These are phyloP conservation scores for Pythium diclinum DNA, from an alignment of 352 stramenopile species.

Conservation along the genomic window DNA sequence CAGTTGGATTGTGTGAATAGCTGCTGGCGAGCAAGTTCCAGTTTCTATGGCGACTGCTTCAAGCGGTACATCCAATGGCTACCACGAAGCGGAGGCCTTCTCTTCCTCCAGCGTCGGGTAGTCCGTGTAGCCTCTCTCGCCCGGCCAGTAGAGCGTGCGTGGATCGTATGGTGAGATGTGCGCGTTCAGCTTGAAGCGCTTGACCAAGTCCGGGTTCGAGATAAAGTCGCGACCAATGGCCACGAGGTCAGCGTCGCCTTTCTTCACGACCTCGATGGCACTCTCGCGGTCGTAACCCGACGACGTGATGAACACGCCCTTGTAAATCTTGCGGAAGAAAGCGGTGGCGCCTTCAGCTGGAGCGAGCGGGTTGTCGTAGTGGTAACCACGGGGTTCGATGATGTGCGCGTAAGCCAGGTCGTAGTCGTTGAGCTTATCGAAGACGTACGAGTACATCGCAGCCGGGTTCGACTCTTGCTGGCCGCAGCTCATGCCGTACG, in stretches of 20 bases:
- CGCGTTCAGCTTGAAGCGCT: conserved; percentile 35
- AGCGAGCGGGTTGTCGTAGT: conserved; percentile 24
- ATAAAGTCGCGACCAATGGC: conserved; percentile 72
- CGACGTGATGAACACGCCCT: conserved; percentile 52
- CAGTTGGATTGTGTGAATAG: too few relatives aligned
- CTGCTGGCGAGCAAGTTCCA: neutral
- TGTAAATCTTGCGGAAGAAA: conserved; percentile 59
- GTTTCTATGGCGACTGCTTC: conserved; percentile 16
- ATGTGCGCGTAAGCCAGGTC: conserved; percentile 58
- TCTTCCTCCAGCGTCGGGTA: conserved; percentile 22
- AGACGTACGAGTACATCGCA: conserved; percentile 47
- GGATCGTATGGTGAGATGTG: conserved; percentile 30
- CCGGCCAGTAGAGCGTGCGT: conserved; percentile 24
- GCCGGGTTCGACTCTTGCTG: conserved; percentile 17
- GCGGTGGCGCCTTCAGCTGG: conserved; percentile 31
- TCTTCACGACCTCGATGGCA: conserved; percentile 46
- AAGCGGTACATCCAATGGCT: too few relatives aligned
- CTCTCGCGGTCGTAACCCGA: conserved; percentile 54
- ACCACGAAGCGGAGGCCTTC: neutral
- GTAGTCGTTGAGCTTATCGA: conserved; percentile 53
- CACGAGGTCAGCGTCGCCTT: conserved; percentile 54
- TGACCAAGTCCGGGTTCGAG: conserved; percentile 70
- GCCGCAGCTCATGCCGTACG: conserved; percentile 23
- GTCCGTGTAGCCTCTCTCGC: conserved; percentile 31
- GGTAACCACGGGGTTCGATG: conserved; percentile 56